Conservation (phyloP, 2,329 filamentous ascomycete genomes). For the Pseudogymnoascus verrucosus region DNA sequence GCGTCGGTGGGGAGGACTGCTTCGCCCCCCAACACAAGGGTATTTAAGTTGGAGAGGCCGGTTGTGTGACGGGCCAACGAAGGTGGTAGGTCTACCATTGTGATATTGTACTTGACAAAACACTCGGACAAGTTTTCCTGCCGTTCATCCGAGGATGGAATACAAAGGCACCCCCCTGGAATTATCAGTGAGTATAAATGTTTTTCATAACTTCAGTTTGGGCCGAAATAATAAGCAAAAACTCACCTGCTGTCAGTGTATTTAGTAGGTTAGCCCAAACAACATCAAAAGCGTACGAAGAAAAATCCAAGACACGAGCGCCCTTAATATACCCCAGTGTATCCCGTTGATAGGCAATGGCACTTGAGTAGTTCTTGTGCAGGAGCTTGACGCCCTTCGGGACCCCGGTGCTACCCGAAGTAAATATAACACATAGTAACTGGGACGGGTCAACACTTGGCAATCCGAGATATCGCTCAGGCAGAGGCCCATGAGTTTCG, state of each 20-base stretch:
- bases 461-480: not conserved
- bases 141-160: conserved; percentile 17
- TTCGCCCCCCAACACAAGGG: conserved; percentile 16
- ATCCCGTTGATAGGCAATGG: not conserved
- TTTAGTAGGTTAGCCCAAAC: conserved; percentile 14
- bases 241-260: conserved; percentile 10
- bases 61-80: conserved; percentile 12
- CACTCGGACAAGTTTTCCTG: conserved; percentile 13
- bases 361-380: conserved; percentile 3
- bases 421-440: conserved; percentile 10
- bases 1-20: not conserved
- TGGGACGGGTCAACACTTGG: not conserved
- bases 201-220: not conserved
- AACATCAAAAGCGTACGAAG: conserved; percentile 16
- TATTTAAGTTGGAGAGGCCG: conserved; percentile 11
- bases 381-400: conserved; percentile 13
- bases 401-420: conserved; percentile 14
- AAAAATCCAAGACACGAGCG: conserved; percentile 11
- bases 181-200: not conserved
- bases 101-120: conserved; percentile 14
- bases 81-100: conserved; percentile 16
- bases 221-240: not conserved
- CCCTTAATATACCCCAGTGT: not conserved
- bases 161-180: conserved; percentile 14
- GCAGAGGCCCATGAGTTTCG: not conserved